phyloP scores from a whole-genome alignment of 768 basidiomycete genomes.

The Leucosporidium creatinivorum region DNA sequence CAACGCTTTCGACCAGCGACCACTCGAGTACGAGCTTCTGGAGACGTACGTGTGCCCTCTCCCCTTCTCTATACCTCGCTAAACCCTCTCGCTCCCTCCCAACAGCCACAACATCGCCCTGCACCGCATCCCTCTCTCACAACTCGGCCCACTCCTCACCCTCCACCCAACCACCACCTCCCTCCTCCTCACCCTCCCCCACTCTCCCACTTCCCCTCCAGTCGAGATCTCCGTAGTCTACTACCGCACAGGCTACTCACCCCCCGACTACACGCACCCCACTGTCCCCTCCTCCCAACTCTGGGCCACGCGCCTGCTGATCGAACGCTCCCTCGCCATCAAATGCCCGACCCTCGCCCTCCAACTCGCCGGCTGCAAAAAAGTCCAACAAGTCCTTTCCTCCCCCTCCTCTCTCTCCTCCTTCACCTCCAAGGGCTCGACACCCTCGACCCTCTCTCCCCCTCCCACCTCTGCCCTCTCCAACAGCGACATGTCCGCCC shows the following conservation, averaged over 20 bases:
- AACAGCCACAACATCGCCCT: slow-evolving; percentile 65
- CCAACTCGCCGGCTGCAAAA: slow-evolving; percentile 93
- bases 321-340: slow-evolving; percentile 77
- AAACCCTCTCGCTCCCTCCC: background rate
- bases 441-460: background rate
- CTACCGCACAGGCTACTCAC: slow-evolving; percentile 82
- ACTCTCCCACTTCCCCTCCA: background rate
- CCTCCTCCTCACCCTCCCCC: slow-evolving; percentile 37
- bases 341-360: slow-evolving; percentile 86
- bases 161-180: slow-evolving; percentile 43
- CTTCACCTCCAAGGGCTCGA: slow-evolving; percentile 50
- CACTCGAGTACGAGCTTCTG: slow-evolving; percentile 76
- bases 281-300: slow-evolving; percentile 48
- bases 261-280: slow-evolving; percentile 55
- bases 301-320: slow-evolving; percentile 64
- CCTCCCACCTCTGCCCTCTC: background rate
- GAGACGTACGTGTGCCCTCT: slow-evolving; percentile 52
- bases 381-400: slow-evolving; percentile 81
- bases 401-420: slow-evolving; percentile 63
- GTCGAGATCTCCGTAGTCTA: slow-evolving; percentile 81
- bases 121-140: slow-evolving; percentile 47
- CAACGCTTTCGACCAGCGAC: slow-evolving; percentile 89
- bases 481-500: background rate
- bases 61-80: background rate
- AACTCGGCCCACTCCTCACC: slow-evolving; percentile 56